phyloP scores from a whole-genome alignment of 306 rosid species.

The Rosa persica region DNA sequence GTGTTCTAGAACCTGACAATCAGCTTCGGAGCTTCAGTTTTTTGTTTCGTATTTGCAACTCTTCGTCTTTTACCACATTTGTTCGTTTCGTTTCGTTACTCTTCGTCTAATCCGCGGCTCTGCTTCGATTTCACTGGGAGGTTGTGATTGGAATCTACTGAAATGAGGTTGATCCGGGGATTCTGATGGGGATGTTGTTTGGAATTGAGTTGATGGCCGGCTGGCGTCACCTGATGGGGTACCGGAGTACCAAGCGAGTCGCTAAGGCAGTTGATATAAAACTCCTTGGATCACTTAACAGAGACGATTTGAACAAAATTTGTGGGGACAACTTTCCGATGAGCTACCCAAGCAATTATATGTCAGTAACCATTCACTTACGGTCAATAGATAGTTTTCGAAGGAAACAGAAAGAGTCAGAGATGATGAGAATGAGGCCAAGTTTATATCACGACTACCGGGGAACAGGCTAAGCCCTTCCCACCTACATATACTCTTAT shows the following conservation, averaged over 20 bases:
- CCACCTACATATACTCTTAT: no score
- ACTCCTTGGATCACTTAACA: constrained; percentile 74
- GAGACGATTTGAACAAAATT: constrained; percentile 83
- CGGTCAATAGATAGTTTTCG: no score
- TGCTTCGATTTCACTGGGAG: constrained; percentile 12
- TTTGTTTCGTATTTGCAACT: background rate
- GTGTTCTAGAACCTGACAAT: no score
- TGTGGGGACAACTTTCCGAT: constrained; percentile 50
- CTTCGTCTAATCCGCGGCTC: background rate
- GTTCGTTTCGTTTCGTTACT: background rate
- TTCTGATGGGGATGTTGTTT: constrained; percentile 74
- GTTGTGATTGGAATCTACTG: constrained; percentile 35
- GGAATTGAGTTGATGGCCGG: constrained; percentile 91
- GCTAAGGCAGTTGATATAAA: constrained; percentile 92
- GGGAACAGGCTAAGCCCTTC: no score
- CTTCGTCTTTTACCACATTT: background rate
- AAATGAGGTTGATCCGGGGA: constrained; percentile 93
- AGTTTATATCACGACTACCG: no score
- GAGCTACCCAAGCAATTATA: no score
- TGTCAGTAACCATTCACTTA: no score
- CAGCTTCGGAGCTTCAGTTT: background rate
- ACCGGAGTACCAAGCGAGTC: constrained; percentile 69
- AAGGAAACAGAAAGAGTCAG: no score
- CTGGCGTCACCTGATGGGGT: constrained; percentile 79
- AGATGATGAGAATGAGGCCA: no score